These are phyloP conservation scores for Metschnikowia continentalis DNA, from an alignment of 805 yeast genomes.

Conservation along the genomic window DNA sequence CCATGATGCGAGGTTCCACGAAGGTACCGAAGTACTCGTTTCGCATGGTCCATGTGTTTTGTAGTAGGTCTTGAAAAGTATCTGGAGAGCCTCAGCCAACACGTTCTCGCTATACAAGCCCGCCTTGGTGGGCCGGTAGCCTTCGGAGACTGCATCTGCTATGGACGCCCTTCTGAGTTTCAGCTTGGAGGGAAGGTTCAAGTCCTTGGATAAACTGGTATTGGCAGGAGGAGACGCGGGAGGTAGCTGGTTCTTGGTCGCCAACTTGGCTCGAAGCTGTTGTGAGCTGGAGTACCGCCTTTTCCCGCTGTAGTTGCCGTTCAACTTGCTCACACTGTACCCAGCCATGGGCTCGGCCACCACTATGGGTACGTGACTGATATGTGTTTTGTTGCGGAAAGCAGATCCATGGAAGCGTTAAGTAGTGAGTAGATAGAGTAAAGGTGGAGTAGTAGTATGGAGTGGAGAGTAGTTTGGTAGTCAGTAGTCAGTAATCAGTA, in stretches of 20 bases:
- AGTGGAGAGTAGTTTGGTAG: no score
- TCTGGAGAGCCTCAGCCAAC: no score
- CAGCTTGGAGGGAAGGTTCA: slow-evolving; percentile 26
- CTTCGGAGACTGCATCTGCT: slow-evolving; percentile 74
- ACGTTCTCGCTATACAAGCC: slow-evolving; percentile 77
- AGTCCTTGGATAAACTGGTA: slow-evolving; percentile 9
- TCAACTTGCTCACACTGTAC: slow-evolving; percentile 25
- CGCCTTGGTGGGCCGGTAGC: slow-evolving; percentile 66
- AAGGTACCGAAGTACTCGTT: no score
- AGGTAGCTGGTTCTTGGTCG: slow-evolving; percentile 10
- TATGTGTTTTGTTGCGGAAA: slow-evolving; percentile 63
- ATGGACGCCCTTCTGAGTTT: slow-evolving; percentile 59
- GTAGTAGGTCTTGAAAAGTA: no score
- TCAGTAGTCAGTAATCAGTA: no score
- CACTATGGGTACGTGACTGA: slow-evolving; percentile 21
- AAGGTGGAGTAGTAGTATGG: no score
- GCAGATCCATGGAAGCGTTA: no score
- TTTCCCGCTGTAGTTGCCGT: slow-evolving; percentile 22
- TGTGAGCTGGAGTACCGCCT: slow-evolving; percentile 11
- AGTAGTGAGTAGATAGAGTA: no score
- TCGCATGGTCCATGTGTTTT: no score
- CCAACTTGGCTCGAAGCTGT: slow-evolving; percentile 14
- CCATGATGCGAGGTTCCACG: no score
- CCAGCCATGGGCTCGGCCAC: slow-evolving; percentile 25
- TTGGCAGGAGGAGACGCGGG: slow-evolving; percentile 4